Conservation (phyloP, 2,329 filamentous ascomycete species). For the Macroventuria anomochaeta region DNA sequence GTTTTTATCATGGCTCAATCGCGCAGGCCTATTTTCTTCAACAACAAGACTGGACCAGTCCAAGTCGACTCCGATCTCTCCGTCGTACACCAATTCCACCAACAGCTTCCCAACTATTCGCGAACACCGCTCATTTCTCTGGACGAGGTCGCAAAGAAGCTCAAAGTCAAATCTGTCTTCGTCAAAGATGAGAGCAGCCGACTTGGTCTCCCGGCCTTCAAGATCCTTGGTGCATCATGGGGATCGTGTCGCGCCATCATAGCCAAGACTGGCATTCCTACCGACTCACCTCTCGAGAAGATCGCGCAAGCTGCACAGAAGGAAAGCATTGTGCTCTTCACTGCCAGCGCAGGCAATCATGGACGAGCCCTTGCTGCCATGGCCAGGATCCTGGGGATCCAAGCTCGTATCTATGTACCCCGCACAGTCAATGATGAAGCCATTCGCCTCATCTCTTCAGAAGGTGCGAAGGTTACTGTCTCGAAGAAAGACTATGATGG, state of each 20-base stretch:
- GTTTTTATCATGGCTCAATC: neutral
- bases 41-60: neutral
- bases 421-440: slow-evolving; percentile 62
- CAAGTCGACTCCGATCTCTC: neutral
- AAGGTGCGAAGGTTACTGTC: slow-evolving; percentile 67
- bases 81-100: slow-evolving; percentile 59
- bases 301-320: slow-evolving; percentile 46
- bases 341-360: slow-evolving; percentile 79
- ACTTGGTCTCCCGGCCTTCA: slow-evolving; percentile 76
- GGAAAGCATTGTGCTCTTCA: slow-evolving; percentile 57
- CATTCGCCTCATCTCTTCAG: slow-evolving; percentile 61
- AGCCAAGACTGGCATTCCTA: slow-evolving; percentile 52
- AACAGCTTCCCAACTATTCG: slow-evolving; percentile 62
- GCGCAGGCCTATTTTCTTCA: neutral
- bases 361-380: slow-evolving; percentile 75
- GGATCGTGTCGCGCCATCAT: slow-evolving; percentile 66
- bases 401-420: slow-evolving; percentile 68
- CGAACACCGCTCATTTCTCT: slow-evolving; percentile 64
- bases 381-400: slow-evolving; percentile 64
- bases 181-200: slow-evolving; percentile 75
- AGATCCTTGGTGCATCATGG: slow-evolving; percentile 82
- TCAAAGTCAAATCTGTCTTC: slow-evolving; percentile 62
- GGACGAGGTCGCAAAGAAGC: slow-evolving; percentile 60
- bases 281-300: slow-evolving; percentile 53
- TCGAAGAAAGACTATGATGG: slow-evolving; percentile 69